Base-by-base conservation (phyloP, 2,329 filamentous ascomycete species). In the Phaeosphaeria sp. region DNA sequence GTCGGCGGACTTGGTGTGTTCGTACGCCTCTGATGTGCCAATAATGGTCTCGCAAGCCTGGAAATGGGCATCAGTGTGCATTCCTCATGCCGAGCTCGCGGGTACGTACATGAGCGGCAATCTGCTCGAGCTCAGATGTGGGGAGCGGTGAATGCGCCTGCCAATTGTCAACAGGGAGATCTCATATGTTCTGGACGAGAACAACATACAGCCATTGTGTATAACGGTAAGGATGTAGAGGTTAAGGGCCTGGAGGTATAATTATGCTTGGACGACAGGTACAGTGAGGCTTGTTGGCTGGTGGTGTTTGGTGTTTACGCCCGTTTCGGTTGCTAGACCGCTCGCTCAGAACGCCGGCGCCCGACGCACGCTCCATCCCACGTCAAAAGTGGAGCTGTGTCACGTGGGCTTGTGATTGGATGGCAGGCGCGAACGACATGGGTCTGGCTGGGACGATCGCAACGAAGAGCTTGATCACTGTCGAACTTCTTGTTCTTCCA, bases 41-140 rank as follows among this genome's bases (percentile, higher is more conserved):
- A 98, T 86, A 58, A 92, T 90, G 67, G 84, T 85, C 73, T 91
- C 88, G 84, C 93, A 97, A 67, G 92, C 93, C 93, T 97, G 22
- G 30, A 56, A 15, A 3, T 58, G 3, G 9, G 33, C 17, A 50
- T 63, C 33, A 66, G 60, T 11, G 18, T 59, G 15, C 6, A 18
- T 21, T 58, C 43, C 41, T 13, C 6, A 21, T 20, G 18, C 25
- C 17, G 17, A 18, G 15, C 20, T 33, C 20, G 23, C 22, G 15
- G 21, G n/a, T 44, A 39, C 68, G n/a, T 66, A 75, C 74, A 20
- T 52, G 67, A 60, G 62, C 62, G 43, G 67, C 72, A 54, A 76
- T 74, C 41, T 68, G 55, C 56, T 70, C 58, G 55, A 76, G 69
- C 55, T 75, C 66, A 39, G 67, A 58, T 30, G 73, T 75, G 36